Conservation (phyloP, 2,329 filamentous ascomycete genomes). For the Celoporthe dispersa region DNA sequence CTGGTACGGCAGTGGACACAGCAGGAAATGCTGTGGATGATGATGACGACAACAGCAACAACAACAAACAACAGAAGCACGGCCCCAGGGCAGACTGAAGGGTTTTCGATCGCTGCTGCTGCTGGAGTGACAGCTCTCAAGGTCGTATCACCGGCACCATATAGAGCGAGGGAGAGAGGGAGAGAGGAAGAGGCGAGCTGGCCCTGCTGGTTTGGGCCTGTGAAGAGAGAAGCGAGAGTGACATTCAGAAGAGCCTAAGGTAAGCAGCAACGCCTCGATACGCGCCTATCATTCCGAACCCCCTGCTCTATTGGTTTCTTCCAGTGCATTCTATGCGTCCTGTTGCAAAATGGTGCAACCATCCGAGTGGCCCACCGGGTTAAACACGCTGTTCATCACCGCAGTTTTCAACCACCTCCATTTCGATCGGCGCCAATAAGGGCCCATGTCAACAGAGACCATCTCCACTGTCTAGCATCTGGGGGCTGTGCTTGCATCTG, state of each 20-base stretch:
- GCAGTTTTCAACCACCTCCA: slow-evolving; percentile 29
- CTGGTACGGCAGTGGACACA: background rate
- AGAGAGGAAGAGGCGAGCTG: background rate
- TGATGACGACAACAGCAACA: background rate
- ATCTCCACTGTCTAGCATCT: slow-evolving; percentile 19
- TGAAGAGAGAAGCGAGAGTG: slow-evolving; percentile 1
- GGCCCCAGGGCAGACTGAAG: background rate
- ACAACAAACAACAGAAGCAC: background rate
- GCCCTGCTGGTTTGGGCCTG: background rate
- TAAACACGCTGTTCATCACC: slow-evolving; percentile 29
- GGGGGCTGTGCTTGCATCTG: slow-evolving; percentile 10
- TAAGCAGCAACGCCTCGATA: slow-evolving; percentile 1
- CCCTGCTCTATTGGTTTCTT: slow-evolving; percentile 26
- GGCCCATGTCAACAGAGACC: slow-evolving; percentile 12
- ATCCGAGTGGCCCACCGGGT: slow-evolving; percentile 19
- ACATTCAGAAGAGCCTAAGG: background rate
- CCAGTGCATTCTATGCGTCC: slow-evolving; percentile 27
- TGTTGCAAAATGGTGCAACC: slow-evolving; percentile 20
- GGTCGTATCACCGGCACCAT: background rate
- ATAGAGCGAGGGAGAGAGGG: background rate
- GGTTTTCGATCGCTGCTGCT: background rate
- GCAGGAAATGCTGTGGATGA: background rate
- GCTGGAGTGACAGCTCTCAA: background rate
- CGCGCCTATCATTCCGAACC: slow-evolving; percentile 3
- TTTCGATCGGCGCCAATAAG: slow-evolving; percentile 26